Evolutionary conservation across 2,329 filamentous ascomycete species (phyloP).

Genomic region (Aspergillus pseudoglaucus): DNA sequence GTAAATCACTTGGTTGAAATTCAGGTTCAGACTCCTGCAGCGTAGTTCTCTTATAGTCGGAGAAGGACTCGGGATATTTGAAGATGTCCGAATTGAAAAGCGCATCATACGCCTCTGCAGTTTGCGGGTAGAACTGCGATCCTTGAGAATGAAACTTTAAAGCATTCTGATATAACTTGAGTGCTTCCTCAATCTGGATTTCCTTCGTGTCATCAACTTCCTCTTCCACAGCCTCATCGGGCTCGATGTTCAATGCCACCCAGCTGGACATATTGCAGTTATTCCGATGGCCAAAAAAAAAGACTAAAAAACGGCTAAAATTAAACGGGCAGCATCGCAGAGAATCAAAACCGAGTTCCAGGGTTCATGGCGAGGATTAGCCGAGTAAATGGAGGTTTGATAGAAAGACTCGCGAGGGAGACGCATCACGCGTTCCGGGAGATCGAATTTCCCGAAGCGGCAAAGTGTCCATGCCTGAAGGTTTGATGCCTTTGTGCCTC

Average conservation of each 20-base stretch:
- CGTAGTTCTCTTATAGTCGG: slow-evolving; percentile 71
- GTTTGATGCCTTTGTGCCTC: slow-evolving; percentile 13
- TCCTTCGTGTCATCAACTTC: slow-evolving; percentile 94
- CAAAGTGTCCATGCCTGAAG: slow-evolving; percentile 2
- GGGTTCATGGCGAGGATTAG: neutral
- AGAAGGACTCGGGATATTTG: slow-evolving; percentile 77
- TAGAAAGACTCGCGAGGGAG: slow-evolving; percentile 1
- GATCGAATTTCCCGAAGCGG: slow-evolving; percentile 12
- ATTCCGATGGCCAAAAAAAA: neutral
- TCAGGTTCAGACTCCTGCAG: slow-evolving; percentile 36
- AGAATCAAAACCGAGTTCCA: neutral
- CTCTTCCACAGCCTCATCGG: slow-evolving; percentile 82
- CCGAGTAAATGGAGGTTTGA: neutral
- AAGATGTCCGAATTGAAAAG: slow-evolving; percentile 93
- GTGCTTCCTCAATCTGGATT: slow-evolving; percentile 91
- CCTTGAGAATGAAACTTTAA: slow-evolving; percentile 89
- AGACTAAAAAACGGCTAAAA: neutral
- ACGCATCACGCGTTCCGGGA: slow-evolving; percentile 15
- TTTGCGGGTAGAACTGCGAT: slow-evolving; percentile 65
- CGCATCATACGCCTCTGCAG: slow-evolving; percentile 71
- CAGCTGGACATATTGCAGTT: slow-evolving; percentile 53
- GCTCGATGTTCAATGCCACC: slow-evolving; percentile 86
- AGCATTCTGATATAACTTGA: slow-evolving; percentile 89
- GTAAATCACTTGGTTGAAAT: slow-evolving; percentile 43
- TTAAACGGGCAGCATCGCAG: neutral